Base-by-base conservation (phyloP, 495 filamentous ascomycete genomes). In the Podospora pseudopauciseta region DNA sequence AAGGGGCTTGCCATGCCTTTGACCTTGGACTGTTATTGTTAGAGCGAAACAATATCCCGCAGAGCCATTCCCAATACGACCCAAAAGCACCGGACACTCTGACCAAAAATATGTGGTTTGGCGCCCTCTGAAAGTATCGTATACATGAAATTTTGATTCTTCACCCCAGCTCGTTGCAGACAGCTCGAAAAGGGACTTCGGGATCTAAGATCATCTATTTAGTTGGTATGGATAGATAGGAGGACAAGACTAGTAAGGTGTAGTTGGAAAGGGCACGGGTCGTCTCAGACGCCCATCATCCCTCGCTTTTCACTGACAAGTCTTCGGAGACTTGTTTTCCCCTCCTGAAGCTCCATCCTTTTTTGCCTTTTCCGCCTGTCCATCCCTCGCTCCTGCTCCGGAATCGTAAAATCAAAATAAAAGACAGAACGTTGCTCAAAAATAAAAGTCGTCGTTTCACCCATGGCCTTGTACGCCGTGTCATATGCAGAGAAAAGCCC, bases 341-440 rank as follows among this genome's bases (percentile, higher is more conserved):
- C 39, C 39, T 49, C 39, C 39, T 49, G 39, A 11, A 49, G 39
- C 13, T 11, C 39, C 2, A 3, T 6, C 7, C 39, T 49, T 16
- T 49, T 39, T 0, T 11, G 6, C 11, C 5, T 39, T 39, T 39
- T 39, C 34, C 34, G 11, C 11, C 34, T 39, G 34, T 39, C 34
- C 34, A 39, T 39, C 34, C 34, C 34, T 39, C 34, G 34, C 34
- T 39, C 34, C 11, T 49, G 39, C 39, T 49, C 39, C 39, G 39
- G 39, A 27, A 30, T 23, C 39, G 15, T 5, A 64, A 16, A 60
- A 58, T 19, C 28, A 39, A 28, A 68, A 55, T 65, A 18, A 19
- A 19, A 60, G 30, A 26, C n/a, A 60, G 27, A 63, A 39, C 60
- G n/a, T 65, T 53, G 67, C 63, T 65, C 63, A 16, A 65, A 69